Percentiles rank a stretch among this genome's conserved stretches.
These are phyloP conservation scores for Phaeosphaeriaceae sp. DNA, from an alignment of 2,329 filamentous ascomycete species.

Conservation along the genomic window DNA sequence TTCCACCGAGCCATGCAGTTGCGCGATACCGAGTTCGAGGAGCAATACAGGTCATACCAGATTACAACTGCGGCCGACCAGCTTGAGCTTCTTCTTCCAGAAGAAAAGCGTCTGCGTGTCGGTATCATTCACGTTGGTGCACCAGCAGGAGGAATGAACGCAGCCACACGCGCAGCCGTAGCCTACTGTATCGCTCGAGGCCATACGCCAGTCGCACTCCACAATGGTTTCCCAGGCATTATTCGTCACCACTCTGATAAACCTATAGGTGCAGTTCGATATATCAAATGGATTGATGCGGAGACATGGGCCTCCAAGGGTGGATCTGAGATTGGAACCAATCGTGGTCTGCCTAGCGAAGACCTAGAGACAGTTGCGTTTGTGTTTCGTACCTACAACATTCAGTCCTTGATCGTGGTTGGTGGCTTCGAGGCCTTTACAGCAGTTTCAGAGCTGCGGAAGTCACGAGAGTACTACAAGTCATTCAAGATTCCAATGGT, in stretches of 20 bases:
- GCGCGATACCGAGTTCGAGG: slow-evolving; percentile 90
- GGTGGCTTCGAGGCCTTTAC: slow-evolving; percentile 98
- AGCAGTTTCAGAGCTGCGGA: slow-evolving; percentile 83
- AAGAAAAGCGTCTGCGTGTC: slow-evolving; percentile 85
- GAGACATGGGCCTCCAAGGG: slow-evolving; percentile 96
- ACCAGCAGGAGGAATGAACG: slow-evolving; percentile 97
- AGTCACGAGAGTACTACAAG: slow-evolving; percentile 77
- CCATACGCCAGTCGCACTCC: slow-evolving; percentile 90
- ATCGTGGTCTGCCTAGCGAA: slow-evolving; percentile 87
- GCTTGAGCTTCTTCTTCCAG: slow-evolving; percentile 69
- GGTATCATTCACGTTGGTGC: slow-evolving; percentile 97
- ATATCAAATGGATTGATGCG: slow-evolving; percentile 91
- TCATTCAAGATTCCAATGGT: slow-evolving; percentile 89
- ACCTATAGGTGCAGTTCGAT: slow-evolving; percentile 80
- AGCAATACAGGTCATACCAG: slow-evolving; percentile 88
- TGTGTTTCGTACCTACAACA: slow-evolving; percentile 83
- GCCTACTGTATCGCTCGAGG: slow-evolving; percentile 90
- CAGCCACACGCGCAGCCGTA: slow-evolving; percentile 89
- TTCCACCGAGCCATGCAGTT: slow-evolving; percentile 87
- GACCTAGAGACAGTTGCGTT: slow-evolving; percentile 83
- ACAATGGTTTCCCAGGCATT: slow-evolving; percentile 96
- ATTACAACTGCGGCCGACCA: slow-evolving; percentile 87
- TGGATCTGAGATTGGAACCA: slow-evolving; percentile 97
- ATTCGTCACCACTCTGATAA: slow-evolving; percentile 86
- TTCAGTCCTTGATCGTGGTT: slow-evolving; percentile 89